Conservation (phyloP, 108 stramenopile genomes). For the Stephanodiscus minutulus region DNA sequence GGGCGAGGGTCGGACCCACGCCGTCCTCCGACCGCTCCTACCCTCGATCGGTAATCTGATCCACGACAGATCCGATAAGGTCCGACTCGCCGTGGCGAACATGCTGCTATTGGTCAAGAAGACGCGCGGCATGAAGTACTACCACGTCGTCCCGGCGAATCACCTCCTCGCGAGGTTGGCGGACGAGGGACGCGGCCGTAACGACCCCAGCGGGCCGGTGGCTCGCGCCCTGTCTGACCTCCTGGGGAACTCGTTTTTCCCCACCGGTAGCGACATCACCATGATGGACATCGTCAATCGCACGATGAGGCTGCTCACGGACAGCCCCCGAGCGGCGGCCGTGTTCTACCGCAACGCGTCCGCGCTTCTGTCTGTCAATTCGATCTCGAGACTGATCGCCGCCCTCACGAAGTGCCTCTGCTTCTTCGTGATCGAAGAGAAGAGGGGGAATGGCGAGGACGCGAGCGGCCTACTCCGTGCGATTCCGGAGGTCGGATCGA, state of each 20-base stretch:
- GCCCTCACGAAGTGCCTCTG: constrained; percentile 83
- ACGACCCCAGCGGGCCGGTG: constrained; percentile 63
- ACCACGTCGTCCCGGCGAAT: constrained; percentile 90
- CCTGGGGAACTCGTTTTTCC: constrained; percentile 91
- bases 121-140: constrained; percentile 84
- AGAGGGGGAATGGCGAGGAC: constrained; percentile 37
- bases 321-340: constrained; percentile 75
- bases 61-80: constrained; percentile 91
- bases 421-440: constrained; percentile 40
- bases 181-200: constrained; percentile 51
- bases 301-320: constrained; percentile 72
- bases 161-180: constrained; percentile 85
- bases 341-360: constrained; percentile 87
- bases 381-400: constrained; percentile 80
- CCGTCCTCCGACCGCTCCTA: constrained; percentile 83
- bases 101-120: constrained; percentile 85
- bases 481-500: constrained; percentile 34
- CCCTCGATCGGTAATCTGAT: constrained; percentile 85
- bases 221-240: constrained; percentile 71
- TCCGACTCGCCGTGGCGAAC: constrained; percentile 81
- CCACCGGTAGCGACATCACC: constrained; percentile 65
- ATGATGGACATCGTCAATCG: constrained; percentile 77
- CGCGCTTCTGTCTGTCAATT: constrained; percentile 58
- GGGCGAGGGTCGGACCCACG: constrained; percentile 76
- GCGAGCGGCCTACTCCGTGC: constrained; percentile 23